Evolutionary conservation across 116 monocot species (phyloP), one percentile per base, ranked within the genome.

Genomic region (Trichopus zeylanicus): DNA sequence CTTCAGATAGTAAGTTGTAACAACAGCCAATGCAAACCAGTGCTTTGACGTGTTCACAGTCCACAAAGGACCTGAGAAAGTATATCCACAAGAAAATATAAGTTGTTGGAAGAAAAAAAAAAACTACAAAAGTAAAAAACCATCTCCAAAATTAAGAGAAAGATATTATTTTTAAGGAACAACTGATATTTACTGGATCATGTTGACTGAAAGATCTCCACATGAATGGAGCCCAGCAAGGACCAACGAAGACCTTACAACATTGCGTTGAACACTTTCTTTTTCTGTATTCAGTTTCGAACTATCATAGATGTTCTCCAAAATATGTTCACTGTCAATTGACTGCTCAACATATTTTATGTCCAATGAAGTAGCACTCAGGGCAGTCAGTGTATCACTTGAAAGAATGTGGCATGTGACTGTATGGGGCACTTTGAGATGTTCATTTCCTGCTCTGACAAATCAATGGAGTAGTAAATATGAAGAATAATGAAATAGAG

Each of bases 201-300:
- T 97, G 73, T 75, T 91, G 20, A 85, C 87, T 55, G 97, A 87
- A 74, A 97, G 87, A 55, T 97, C 91, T 29, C 97, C 97, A 67
- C 97, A 97, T 63, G 97, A 91, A 85, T 91, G 97, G 73, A 97
- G 97, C 29, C 97, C 97, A 46, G 84, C 79, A 57, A 97, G 79
- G 67, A 97, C 77, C 51, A 82, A 60, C 33, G 74, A 37, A 55
- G 67, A 30, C 20, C 20, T 35, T 29, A 26, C 19, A 67, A 49
- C 9, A 11, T 47, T 5, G 3, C n/a, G 51, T 52, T 46, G 30
- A 60, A 7, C 19, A 49, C 37, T 32, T 21, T 26, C 28, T 63
- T 67, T 55, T n/a, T 9, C 28, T 26, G n/a, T 47, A 58, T 62
- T 29, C 31, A 25, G 9, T 54, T 59, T 46, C 49, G 48, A 59